Percentiles rank a stretch among this genome's conserved stretches.
Evolutionary conservation across 768 basidiomycete genomes (phyloP).

Genomic region (Clitopilus hobsonii): DNA sequence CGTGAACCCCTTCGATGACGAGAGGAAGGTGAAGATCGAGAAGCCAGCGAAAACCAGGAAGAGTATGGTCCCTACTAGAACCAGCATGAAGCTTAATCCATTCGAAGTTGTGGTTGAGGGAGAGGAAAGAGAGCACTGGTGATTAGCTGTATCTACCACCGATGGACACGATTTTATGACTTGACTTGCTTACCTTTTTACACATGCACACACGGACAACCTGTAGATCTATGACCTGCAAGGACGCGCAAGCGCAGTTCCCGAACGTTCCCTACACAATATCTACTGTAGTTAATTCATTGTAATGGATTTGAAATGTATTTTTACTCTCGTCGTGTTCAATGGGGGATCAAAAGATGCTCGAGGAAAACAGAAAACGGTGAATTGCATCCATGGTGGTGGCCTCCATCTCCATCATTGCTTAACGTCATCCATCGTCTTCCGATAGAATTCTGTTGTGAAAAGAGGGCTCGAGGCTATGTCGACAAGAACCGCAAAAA

Average conservation of each 20-base stretch:
- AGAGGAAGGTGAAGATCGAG: neutral
- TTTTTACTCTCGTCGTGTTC: neutral
- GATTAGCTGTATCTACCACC: neutral
- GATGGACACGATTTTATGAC: neutral
- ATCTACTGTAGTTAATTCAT: no score
- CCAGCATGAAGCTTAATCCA: neutral
- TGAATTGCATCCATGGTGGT: no score
- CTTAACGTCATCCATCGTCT: no score
- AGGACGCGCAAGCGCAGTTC: neutral
- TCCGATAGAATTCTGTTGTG: no score
- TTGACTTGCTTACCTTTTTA: neutral
- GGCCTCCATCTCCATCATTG: no score
- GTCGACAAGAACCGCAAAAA: no score
- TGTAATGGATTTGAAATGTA: no score
- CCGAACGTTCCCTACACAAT: no score
- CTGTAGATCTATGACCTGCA: neutral
- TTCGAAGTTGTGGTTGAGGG: neutral
- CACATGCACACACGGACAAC: neutral
- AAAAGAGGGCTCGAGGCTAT: no score
- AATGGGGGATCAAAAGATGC: no score
- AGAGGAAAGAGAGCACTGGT: neutral
- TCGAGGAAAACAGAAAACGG: no score
- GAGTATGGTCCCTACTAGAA: neutral
- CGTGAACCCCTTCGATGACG: slow-evolving; percentile 3
- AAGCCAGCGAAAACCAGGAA: neutral